Conservation (phyloP, 2,329 filamentous ascomycete species). For the Xylariaceae sp. region DNA sequence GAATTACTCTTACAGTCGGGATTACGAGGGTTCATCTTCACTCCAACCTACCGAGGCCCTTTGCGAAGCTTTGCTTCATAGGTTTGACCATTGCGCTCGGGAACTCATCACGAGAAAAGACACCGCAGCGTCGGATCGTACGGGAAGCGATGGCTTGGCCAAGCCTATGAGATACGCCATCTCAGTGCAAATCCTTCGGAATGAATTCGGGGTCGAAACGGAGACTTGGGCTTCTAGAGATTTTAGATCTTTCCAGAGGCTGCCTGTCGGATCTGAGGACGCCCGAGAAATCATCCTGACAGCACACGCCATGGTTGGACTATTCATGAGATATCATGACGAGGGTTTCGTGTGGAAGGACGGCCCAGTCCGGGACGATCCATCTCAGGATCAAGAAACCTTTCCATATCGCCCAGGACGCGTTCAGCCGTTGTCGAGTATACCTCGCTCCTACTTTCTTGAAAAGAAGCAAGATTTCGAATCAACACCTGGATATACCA, state of each 20-base stretch:
- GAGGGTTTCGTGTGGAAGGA: slow-evolving; percentile 46
- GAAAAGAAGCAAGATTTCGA: slow-evolving; percentile 44
- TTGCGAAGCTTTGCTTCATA: slow-evolving; percentile 46
- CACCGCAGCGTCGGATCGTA: slow-evolving; percentile 41
- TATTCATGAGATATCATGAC: slow-evolving; percentile 49
- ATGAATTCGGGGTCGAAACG: slow-evolving; percentile 36
- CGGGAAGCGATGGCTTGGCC: slow-evolving; percentile 30
- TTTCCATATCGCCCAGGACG: slow-evolving; percentile 38
- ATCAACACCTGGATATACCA: slow-evolving; percentile 46
- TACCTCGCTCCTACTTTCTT: slow-evolving; percentile 43
- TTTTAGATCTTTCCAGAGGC: slow-evolving; percentile 49
- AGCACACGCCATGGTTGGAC: slow-evolving; percentile 47
- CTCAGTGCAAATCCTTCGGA: slow-evolving; percentile 42
- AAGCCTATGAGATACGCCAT: slow-evolving; percentile 49
- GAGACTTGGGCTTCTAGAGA: slow-evolving; percentile 42
- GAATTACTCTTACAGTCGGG: slow-evolving; percentile 40
- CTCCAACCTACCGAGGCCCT: slow-evolving; percentile 44
- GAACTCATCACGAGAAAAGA: slow-evolving; percentile 53
- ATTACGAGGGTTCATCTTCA: slow-evolving; percentile 43
- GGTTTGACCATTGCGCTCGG: slow-evolving; percentile 48
- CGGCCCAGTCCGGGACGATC: slow-evolving; percentile 38
- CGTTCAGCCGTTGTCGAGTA: slow-evolving; percentile 43
- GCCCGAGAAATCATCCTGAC: slow-evolving; percentile 46
- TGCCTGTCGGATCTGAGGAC: slow-evolving; percentile 39
- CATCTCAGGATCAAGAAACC: slow-evolving; percentile 35